Percentiles rank a stretch among this genome's conserved stretches.
Conservation (phyloP, 2,329 filamentous ascomycete genomes). For the Pseudocercospora vitis region DNA sequence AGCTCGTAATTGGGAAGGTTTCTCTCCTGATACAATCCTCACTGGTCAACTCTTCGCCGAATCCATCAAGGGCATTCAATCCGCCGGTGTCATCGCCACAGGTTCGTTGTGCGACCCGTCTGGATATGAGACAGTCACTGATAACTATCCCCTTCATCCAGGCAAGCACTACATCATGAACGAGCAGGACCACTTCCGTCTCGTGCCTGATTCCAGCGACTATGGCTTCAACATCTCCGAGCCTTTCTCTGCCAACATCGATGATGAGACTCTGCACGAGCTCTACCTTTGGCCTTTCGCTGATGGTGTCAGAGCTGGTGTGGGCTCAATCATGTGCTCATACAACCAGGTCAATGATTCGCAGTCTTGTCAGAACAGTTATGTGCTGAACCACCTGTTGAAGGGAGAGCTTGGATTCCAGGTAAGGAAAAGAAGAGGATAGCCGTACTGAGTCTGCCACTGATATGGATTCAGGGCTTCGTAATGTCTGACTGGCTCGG, state of each 20-base stretch:
- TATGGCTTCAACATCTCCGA: slow-evolving; percentile 49
- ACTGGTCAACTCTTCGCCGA: slow-evolving; percentile 40
- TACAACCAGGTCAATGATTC: slow-evolving; percentile 72
- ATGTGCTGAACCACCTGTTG: slow-evolving; percentile 61
- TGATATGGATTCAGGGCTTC: slow-evolving; percentile 20
- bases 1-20: slow-evolving; percentile 52
- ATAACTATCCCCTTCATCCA: too few relatives aligned
- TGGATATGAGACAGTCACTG: too few relatives aligned
- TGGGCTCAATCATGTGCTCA: slow-evolving; percentile 76
- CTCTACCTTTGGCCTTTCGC: slow-evolving; percentile 86
- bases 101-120: too few relatives aligned
- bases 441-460: neutral
- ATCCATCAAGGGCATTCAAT: slow-evolving; percentile 34
- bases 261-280: slow-evolving; percentile 72
- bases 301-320: slow-evolving; percentile 73
- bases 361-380: slow-evolving; percentile 66
- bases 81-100: slow-evolving; percentile 50
- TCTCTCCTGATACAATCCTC: slow-evolving; percentile 67
- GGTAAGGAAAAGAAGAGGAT: neutral
- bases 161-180: slow-evolving; percentile 58
- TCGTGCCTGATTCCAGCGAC: slow-evolving; percentile 35
- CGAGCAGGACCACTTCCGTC: slow-evolving; percentile 50
- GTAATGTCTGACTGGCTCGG: slow-evolving; percentile 53
- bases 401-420: slow-evolving; percentile 58
- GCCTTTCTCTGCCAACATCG: slow-evolving; percentile 66